Base-by-base conservation (phyloP, 495 filamentous ascomycete species). In the Aspergillus sclerotiicarbonarius region DNA sequence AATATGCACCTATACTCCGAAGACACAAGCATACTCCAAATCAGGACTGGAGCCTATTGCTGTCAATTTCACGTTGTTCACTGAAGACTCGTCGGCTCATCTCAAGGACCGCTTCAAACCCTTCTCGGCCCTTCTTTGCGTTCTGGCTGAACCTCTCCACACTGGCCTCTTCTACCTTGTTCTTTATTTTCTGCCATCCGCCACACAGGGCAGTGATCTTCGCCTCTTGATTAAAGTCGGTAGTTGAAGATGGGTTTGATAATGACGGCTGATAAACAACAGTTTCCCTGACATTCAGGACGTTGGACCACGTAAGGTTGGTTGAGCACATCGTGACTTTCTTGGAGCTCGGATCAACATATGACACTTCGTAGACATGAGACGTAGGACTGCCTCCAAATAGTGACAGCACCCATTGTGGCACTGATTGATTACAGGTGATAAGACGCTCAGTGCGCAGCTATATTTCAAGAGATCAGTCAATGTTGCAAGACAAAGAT, bases 381-480 rank as follows among this genome's bases (percentile, higher is more conserved):
- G 89, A 92, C 41, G 86, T 89, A 55, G 79, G 63, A 57, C 80
- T 79, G 59, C 90, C 89, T 31, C 87, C 89, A 54, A 96, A 82
- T 13, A 98, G 71, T 18, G 85, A 81, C 63, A 82, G 78, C 29
- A 98, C 78, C 91, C 92, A 96, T 70, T 90, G 87, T 1, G 94
- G 94, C 20, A 87, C 90, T 10, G 86, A 85, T 73, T 98, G 94
- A 56, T 87, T 82, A 78, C 93, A 97, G 44, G 92, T 96, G 67
- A 98, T 98, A 32, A 98, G 86, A 61, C 94, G 91, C 69, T 98
- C 94, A 3, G 95, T 97, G 46, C 92, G 92, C 50, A 98, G 81
- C 87, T 90, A 58, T 7, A 56, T 48, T 63, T 59, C 60, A 43
- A 12, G 33, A 50, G 35, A 25, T 53, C 48, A 57, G 50, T 59